Evolutionary conservation across 2,329 filamentous ascomycete species (phyloP).

Genomic region (Rutstroemia sp.): DNA sequence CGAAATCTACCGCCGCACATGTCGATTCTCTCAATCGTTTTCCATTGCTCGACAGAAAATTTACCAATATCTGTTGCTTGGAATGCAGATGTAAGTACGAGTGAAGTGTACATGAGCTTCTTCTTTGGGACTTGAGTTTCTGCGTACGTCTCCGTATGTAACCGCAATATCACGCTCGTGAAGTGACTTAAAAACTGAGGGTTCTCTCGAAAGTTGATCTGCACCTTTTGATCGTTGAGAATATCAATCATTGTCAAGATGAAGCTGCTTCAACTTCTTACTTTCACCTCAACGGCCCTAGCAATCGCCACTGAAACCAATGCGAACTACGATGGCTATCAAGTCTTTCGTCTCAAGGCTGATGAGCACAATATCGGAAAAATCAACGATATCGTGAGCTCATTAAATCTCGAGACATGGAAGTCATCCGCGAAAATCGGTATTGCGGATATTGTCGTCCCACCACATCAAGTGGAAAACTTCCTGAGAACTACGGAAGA

Average conservation of each 20-base stretch:
- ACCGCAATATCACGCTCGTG: background rate
- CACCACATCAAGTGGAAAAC: slow-evolving; percentile 31
- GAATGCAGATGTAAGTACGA: background rate
- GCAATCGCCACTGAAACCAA: slow-evolving; percentile 5
- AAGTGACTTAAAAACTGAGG: background rate
- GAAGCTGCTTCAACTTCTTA: slow-evolving; percentile 1
- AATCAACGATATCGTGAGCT: slow-evolving; percentile 31
- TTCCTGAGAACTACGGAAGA: slow-evolving; percentile 32
- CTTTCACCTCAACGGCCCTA: background rate
- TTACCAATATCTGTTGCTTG: background rate
- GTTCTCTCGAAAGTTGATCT: background rate
- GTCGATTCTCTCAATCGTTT: background rate
- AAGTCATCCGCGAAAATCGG: slow-evolving; percentile 25
- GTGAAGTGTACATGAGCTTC: background rate
- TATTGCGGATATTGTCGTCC: slow-evolving; percentile 36
- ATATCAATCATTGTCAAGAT: background rate
- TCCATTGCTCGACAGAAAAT: background rate
- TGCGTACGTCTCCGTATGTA: background rate
- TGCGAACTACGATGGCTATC: slow-evolving; percentile 35
- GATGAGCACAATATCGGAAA: slow-evolving; percentile 28
- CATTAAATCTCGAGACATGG: slow-evolving; percentile 32
- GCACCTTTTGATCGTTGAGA: background rate
- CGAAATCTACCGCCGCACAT: background rate
- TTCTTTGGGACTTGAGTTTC: background rate
- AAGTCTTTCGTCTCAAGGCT: slow-evolving; percentile 33